These are phyloP conservation scores for Hippophae gyantsensis DNA, from an alignment of 306 rosid genomes.

Conservation along the genomic window DNA sequence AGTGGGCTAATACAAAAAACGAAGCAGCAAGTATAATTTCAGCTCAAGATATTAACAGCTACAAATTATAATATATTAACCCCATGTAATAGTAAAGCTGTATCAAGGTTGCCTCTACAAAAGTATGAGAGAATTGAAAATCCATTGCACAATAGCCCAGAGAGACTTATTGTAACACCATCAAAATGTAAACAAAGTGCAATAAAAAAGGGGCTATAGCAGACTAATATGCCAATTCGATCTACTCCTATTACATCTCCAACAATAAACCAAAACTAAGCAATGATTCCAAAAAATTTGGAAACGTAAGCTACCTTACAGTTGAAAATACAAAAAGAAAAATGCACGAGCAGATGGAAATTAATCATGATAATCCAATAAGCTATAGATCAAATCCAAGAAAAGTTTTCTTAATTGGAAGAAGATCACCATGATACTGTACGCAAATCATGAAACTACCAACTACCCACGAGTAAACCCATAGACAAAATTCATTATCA, in stretches of 20 bases:
- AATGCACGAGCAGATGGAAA: not conserved
- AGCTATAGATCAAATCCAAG: not conserved
- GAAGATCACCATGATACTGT: not conserved
- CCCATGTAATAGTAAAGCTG: too few relatives aligned
- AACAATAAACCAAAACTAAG: not conserved
- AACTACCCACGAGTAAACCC: not conserved
- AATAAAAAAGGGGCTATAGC: conserved; percentile 1
- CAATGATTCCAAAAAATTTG: not conserved
- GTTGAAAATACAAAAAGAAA: not conserved
- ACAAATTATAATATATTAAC: too few relatives aligned
- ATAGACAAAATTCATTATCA: too few relatives aligned
- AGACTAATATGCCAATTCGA: conserved; percentile 11
- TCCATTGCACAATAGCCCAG: not conserved
- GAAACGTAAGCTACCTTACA: not conserved
- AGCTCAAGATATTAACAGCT: too few relatives aligned
- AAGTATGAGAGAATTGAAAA: not conserved
- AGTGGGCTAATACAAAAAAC: too few relatives aligned
- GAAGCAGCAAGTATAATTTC: too few relatives aligned
- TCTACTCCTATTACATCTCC: conserved; percentile 3
- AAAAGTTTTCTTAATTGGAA: not conserved
- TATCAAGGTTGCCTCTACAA: not conserved
- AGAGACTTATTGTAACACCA: not conserved
- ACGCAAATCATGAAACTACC: not conserved
- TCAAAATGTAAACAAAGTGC: not conserved
- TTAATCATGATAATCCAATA: not conserved